Evolutionary conservation across 169 alveolate species (phyloP), one percentile per base, ranked within the genome.

Genomic region (Fabrea salina): DNA sequence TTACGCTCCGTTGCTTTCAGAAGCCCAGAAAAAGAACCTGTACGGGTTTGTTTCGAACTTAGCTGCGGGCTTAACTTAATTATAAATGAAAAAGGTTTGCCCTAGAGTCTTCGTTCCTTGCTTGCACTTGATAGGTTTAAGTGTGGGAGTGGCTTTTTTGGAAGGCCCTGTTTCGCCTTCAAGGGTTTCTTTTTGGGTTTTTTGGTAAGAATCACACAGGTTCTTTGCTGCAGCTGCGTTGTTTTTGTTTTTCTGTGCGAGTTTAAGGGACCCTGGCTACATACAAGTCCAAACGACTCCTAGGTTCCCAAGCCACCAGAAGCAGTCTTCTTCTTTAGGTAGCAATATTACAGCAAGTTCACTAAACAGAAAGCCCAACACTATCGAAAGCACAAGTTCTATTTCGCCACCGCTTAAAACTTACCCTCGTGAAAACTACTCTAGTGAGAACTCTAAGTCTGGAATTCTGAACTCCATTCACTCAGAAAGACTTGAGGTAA

Each of bases 211-310:
- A 33, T 13, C 16, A 61, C 44, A 16, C 25, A 61, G 74, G 49
- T 0, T 35, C n/a, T 35, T 51, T 13, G 74, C 32, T 35, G 8
- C 39, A n/a, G 11, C 50, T 33, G 32, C 74, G 49, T 27, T 61
- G 11, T 13, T 27, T 13, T 27, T 61, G 32, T 61, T 35, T 61
- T 61, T 61, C 11, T 16, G 11, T 16, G 25, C 74, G 11, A 30
- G 41, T 2, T 61, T 61, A 22, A 25, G 49, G 13, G 74, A 61
- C 54, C 74, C 74, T 7, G 74, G 74, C 25, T 27, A 33, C 32
- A 16, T 61, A n/a, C n/a, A n/a, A n/a, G n/a, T 35, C 32, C 74
- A 11, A 11, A 7, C 1, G n/a, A 13, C 32, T 61, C n/a, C 1
- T n/a, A 47, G 19, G 56, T 25, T 47, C 2, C 19, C 2, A 47